These are phyloP conservation scores for Chara braunii DNA, from an alignment of 139 green algal species.

Conservation along the genomic window DNA sequence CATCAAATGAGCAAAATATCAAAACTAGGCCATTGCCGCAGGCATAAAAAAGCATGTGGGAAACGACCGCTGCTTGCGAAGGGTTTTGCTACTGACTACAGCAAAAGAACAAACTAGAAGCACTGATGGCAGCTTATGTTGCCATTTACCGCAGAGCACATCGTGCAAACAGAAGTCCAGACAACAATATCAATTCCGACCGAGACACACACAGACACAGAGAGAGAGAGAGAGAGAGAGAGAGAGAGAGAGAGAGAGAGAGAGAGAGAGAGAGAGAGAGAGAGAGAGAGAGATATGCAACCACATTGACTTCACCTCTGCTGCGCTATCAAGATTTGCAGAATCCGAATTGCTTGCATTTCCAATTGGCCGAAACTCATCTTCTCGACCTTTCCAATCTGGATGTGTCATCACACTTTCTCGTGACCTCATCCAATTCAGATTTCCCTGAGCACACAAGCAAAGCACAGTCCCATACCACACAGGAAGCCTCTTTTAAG, in stretches of 20 bases:
- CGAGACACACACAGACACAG: slow-evolving; percentile 32
- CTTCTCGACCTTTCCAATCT: slow-evolving; percentile 82
- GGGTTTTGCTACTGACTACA: neutral
- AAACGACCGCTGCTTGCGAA: no score
- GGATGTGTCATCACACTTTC: slow-evolving; percentile 76
- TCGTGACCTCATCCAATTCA: slow-evolving; percentile 95
- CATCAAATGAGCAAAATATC: no score
- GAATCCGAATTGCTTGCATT: slow-evolving; percentile 74
- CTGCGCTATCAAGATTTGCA: slow-evolving; percentile 92
- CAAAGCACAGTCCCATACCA: no score
- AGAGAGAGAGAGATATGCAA: neutral
- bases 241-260: neutral
- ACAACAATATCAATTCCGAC: neutral
- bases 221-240: neutral
- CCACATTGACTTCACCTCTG: slow-evolving; percentile 55
- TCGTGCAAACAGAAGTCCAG: neutral
- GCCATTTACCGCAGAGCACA: neutral
- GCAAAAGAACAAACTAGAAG: neutral
- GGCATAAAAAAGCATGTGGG: no score
- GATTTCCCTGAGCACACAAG: slow-evolving; percentile 70
- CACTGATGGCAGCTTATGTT: no score
- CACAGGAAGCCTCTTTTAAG: no score
- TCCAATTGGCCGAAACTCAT: slow-evolving; percentile 78
- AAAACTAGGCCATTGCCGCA: no score
- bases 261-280: neutral